phyloP scores from a whole-genome alignment of 1,284 basidiomycete species.

The Singerocomus rubriflavus region DNA sequence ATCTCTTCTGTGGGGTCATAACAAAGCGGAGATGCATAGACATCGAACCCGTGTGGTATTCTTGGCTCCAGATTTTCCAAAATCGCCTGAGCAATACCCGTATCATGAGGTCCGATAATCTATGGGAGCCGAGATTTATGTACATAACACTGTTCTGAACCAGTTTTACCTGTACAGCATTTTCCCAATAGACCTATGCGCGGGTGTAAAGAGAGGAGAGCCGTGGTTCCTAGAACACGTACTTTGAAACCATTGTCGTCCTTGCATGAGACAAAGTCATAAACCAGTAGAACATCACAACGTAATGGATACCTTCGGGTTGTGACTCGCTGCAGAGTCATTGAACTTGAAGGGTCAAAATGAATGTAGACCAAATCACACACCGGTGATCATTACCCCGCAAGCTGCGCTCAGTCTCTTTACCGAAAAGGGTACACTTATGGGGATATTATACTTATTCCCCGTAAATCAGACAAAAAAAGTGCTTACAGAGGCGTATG shows the following conservation, averaged over 20 bases:
- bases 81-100: conserved; percentile 68
- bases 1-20: conserved; percentile 59
- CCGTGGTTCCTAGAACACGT: conserved; percentile 1
- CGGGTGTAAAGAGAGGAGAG: not conserved
- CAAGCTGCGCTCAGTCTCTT: conserved; percentile 65
- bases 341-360: not conserved
- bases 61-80: conserved; percentile 55
- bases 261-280: conserved; percentile 34
- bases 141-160: not conserved
- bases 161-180: conserved; percentile 65
- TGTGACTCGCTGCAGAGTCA: conserved; percentile 63
- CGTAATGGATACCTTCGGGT: conserved; percentile 62
- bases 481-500: conserved; percentile 76
- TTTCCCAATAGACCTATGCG: conserved; percentile 78
- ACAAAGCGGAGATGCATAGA: conserved; percentile 40
- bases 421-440: conserved; percentile 75
- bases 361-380: conserved; percentile 6
- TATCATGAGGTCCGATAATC: conserved; percentile 82
- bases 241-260: conserved; percentile 87
- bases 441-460: conserved; percentile 2
- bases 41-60: conserved; percentile 42
- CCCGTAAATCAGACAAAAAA: not conserved
- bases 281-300: not conserved
- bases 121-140: conserved; percentile 28
- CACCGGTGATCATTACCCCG: conserved; percentile 87